Evolutionary conservation across 148 eudicot genomes (phyloP).

Genomic region (Silene conica): DNA sequence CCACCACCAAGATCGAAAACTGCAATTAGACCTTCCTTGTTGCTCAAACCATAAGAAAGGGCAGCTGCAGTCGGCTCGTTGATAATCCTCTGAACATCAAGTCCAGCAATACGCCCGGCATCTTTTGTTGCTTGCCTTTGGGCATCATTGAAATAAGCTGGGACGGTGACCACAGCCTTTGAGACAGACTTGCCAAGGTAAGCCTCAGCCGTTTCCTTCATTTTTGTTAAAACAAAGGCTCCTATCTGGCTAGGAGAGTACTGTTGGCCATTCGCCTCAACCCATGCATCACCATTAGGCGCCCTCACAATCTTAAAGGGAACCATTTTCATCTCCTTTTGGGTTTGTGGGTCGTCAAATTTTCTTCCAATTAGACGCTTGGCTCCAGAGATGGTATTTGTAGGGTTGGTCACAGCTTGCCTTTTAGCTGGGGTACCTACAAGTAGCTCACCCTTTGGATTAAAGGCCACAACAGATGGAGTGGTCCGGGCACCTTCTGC

Average conservation of each 20-base stretch:
- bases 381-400: slow-evolving; percentile 77
- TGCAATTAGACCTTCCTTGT: slow-evolving; percentile 91
- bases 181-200: slow-evolving; percentile 73
- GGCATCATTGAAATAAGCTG: slow-evolving; percentile 95
- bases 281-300: slow-evolving; percentile 98
- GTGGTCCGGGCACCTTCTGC: slow-evolving; percentile 96
- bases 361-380: slow-evolving; percentile 87
- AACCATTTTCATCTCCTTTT: slow-evolving; percentile 95
- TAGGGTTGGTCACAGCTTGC: slow-evolving; percentile 88
- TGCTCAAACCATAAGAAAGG: slow-evolving; percentile 84
- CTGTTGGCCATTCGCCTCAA: slow-evolving; percentile 87
- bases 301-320: slow-evolving; percentile 84
- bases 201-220: slow-evolving; percentile 97
- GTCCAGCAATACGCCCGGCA: slow-evolving; percentile 93
- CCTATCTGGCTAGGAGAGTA: slow-evolving; percentile 95
- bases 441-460: slow-evolving; percentile 71
- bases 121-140: slow-evolving; percentile 98
- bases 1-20: slow-evolving; percentile 99
- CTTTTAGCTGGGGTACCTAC: slow-evolving; percentile 97
- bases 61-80: slow-evolving; percentile 99
- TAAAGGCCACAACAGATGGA: slow-evolving; percentile 90
- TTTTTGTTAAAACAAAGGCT: slow-evolving; percentile 82
- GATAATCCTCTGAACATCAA: slow-evolving; percentile 89
- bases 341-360: slow-evolving; percentile 80
- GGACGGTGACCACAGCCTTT: slow-evolving; percentile 90